Conservation (phyloP, 2,329 filamentous ascomycete species). For the Sporothrix mexicana region DNA sequence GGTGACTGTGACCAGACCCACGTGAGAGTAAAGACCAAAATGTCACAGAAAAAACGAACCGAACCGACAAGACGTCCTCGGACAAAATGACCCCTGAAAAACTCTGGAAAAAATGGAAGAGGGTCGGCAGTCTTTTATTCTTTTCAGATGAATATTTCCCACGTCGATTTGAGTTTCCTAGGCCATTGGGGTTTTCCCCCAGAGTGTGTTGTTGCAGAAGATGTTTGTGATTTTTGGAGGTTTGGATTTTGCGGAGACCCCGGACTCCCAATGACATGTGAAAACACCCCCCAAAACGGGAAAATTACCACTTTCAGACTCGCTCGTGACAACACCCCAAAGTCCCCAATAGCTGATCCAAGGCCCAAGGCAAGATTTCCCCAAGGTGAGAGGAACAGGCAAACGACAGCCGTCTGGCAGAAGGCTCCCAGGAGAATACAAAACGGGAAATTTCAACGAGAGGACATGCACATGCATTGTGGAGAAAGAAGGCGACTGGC, state of each 20-base stretch:
- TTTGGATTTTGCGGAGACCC: slow-evolving; percentile 33
- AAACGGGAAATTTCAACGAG: neutral
- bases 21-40: neutral
- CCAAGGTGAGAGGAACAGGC: neutral
- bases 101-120: neutral
- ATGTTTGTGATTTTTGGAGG: neutral
- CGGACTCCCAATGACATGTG: slow-evolving; percentile 34
- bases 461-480: slow-evolving; percentile 18
- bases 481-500: neutral
- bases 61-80: slow-evolving; percentile 16
- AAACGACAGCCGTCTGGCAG: neutral
- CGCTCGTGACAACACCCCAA: slow-evolving; percentile 19
- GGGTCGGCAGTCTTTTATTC: neutral
- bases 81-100: slow-evolving; percentile 3
- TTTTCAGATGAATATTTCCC: neutral
- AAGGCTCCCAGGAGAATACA: neutral
- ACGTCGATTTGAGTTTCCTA: neutral
- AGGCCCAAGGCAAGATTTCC: neutral
- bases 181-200: slow-evolving; percentile 10
- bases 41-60: neutral
- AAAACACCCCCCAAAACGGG: slow-evolving; percentile 26
- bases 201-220: neutral
- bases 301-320: slow-evolving; percentile 26
- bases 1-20: neutral
- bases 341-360: neutral